A percentile compares a stretch with the other conserved stretches of the same genome.
Conservation (phyloP, 805 yeast species). For the Lipomyces kockii region DNA sequence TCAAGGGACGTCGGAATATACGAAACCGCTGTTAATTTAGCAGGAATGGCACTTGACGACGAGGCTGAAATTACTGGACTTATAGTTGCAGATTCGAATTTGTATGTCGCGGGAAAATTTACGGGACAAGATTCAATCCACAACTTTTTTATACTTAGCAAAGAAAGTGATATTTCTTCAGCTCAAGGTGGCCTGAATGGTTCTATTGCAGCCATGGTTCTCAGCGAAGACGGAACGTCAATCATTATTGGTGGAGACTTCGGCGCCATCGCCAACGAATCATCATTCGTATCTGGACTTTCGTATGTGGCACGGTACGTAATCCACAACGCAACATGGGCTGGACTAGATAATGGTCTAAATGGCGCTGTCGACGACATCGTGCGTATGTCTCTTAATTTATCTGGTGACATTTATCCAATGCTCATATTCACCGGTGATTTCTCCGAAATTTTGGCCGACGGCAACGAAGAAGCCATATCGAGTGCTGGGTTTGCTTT, state of each 20-base stretch:
- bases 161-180: conserved; percentile 32
- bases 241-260: conserved; percentile 57
- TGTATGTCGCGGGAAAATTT: conserved; percentile 59
- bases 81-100: conserved; percentile 43
- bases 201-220: conserved; percentile 45
- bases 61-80: conserved; percentile 50
- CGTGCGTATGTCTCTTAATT: conserved; percentile 16
- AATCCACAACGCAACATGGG: conserved; percentile 21
- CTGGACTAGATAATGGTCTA: conserved; percentile 33
- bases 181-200: conserved; percentile 51
- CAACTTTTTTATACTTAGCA: conserved; percentile 46
- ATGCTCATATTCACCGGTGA: conserved; percentile 41
- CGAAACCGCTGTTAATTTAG: conserved; percentile 53
- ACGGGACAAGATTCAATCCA: conserved; percentile 46
- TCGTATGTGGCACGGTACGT: conserved; percentile 28
- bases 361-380: conserved; percentile 34
- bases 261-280: conserved; percentile 45
- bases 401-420: conserved; percentile 13
- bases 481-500: conserved; percentile 34
- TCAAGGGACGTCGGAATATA: conserved; percentile 49
- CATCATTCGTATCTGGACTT: conserved; percentile 3
- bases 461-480: conserved; percentile 8
- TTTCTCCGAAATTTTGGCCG: conserved; percentile 33
- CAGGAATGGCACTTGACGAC: conserved; percentile 47
- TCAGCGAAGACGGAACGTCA: conserved; percentile 43